Base-by-base conservation (phyloP, 2,329 filamentous ascomycete genomes). In the Colletotrichum melonis region DNA sequence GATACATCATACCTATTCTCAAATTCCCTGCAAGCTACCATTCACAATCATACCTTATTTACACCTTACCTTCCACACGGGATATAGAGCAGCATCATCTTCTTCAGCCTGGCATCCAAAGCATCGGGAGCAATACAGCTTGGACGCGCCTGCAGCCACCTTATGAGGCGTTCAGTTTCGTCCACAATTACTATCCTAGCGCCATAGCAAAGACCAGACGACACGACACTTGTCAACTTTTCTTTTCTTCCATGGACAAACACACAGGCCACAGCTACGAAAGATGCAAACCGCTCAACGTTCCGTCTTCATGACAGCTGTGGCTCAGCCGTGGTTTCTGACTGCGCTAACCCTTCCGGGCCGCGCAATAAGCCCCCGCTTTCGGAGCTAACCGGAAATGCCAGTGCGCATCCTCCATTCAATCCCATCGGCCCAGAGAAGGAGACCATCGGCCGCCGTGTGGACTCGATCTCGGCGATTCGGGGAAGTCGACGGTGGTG, bases 301-400 rank as follows among this genome's bases (percentile, higher is more conserved):
- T 70, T 55, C 54, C 66, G 67, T 73, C 60, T 65, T 62, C 32
- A 66, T 71, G 71, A 66, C 62, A 71, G 49, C 71, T 63, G 62
- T 57, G 62, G 56, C 62, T 58, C 60, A 60, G 46, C 60, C 60
- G 35, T 38, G 60, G 62, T 49, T 67, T 70, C 35, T 28, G 49
- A 24, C 30, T 12, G 49, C 62, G 60, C 67, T 71, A 73, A 62
- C 56, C 67, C 67, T 66, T 71, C 56, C 67, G 35, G 62, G 56
- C 14, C 49, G 35, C 32, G 24, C 22, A 24, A 54, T 49, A 35
- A 11, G 28, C n/a, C 56, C 67, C 71, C 65, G 67, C 52, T 62
- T 71, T 71, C 62, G 67, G 71, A 73, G 66, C 67, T 62, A 57
- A 59, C 46, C 62, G 59, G 52, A 63, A 59, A 63, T 69, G 69